A percentile compares a stretch with the other conserved stretches of the same genome.
These are phyloP conservation scores for Phylloporus arenicola DNA, from an alignment of 768 basidiomycete genomes.

Conservation along the genomic window DNA sequence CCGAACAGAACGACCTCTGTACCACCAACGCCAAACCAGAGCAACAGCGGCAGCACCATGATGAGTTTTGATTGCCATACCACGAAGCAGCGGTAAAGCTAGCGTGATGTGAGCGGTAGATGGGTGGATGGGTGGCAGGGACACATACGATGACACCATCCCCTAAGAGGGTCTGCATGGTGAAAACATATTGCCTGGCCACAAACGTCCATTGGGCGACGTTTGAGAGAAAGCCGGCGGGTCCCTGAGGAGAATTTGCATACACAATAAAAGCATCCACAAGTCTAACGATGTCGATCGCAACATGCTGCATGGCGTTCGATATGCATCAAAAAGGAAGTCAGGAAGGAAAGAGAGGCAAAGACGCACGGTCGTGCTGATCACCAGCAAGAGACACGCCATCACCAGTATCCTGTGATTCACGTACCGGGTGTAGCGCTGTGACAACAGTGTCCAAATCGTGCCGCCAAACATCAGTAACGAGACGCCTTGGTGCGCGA, in stretches of 20 bases:
- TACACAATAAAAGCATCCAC: constrained; percentile 23
- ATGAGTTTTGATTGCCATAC: constrained; percentile 28
- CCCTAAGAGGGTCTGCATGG: constrained; percentile 26
- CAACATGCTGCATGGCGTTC: constrained; percentile 19
- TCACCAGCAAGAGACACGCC: constrained; percentile 23
- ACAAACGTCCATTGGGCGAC: constrained; percentile 26
- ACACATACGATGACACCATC: constrained; percentile 28
- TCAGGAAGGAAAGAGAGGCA: neutral
- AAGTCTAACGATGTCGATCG: constrained; percentile 21
- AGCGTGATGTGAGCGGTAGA: neutral
- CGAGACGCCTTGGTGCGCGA: constrained; percentile 26
- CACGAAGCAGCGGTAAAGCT: constrained; percentile 29
- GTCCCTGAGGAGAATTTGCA: constrained; percentile 16
- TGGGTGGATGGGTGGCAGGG: neutral
- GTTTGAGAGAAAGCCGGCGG: constrained; percentile 22
- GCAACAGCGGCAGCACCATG: constrained; percentile 26
- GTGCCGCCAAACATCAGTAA: constrained; percentile 33
- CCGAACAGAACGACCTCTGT: neutral
- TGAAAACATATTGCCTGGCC: constrained; percentile 20
- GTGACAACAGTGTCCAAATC: constrained; percentile 19
- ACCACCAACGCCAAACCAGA: constrained; percentile 29
- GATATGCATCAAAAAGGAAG: neutral
- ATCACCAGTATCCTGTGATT: constrained; percentile 21
- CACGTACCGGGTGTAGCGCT: constrained; percentile 4
- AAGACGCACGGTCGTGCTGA: constrained; percentile 28